A percentile compares a stretch with the other conserved stretches of the same genome.
These are phyloP conservation scores for Colletotrichum camelliae DNA, from an alignment of 2,329 filamentous ascomycete species.

Conservation along the genomic window DNA sequence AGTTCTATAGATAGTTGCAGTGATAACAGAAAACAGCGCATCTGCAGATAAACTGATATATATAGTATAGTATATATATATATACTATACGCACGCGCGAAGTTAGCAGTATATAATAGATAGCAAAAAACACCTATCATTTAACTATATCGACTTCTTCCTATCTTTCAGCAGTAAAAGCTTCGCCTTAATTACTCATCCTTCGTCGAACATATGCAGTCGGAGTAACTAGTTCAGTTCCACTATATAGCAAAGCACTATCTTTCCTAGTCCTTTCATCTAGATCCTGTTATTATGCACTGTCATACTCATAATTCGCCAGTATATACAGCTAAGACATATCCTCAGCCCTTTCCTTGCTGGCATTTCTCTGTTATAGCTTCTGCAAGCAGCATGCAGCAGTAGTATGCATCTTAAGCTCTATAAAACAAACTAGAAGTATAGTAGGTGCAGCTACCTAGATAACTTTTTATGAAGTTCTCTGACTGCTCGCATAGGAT, in stretches of 20 bases:
- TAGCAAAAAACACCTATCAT: background rate
- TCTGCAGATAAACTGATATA: background rate
- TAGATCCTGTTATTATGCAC: background rate
- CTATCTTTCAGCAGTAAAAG: background rate
- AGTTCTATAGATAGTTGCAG: background rate
- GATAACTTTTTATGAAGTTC: background rate
- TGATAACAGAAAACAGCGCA: background rate
- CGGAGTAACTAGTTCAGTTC: background rate
- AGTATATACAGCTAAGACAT: conserved; percentile 41
- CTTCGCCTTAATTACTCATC: background rate
- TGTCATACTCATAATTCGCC: conserved; percentile 22
- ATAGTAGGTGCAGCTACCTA: conserved; percentile 28
- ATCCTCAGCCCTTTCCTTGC: conserved; percentile 43
- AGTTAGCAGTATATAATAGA: too few species aligned
- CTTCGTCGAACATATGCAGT: background rate
- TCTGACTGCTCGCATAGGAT: conserved; percentile 21
- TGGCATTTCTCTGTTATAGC: conserved; percentile 43
- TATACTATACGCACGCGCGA: too few species aligned
- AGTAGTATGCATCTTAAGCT: conserved; percentile 39
- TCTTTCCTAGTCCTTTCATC: background rate
- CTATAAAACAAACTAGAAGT: conserved; percentile 37
- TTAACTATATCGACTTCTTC: background rate
- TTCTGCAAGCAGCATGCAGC: conserved; percentile 33
- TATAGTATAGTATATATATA: too few species aligned
- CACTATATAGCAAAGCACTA: background rate